A percentile compares a stretch with the other conserved stretches of the same genome.
Conservation (phyloP, 2,329 filamentous ascomycete genomes). For the Aureobasidium mangrovei region DNA sequence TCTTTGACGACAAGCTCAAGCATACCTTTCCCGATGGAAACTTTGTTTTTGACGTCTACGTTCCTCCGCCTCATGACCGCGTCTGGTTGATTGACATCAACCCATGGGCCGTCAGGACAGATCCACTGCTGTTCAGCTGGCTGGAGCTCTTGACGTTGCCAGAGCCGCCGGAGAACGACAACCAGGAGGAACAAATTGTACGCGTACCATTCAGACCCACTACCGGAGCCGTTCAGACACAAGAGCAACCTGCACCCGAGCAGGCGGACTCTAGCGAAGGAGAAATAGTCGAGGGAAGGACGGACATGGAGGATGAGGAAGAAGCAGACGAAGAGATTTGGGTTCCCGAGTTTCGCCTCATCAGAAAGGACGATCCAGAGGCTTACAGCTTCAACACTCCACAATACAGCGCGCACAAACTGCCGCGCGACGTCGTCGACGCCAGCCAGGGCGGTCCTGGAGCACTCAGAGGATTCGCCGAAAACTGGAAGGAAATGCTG, state of each 20-base stretch:
- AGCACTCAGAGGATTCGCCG: constrained; percentile 60
- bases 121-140: constrained; percentile 86
- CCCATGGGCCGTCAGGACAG: constrained; percentile 83
- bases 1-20: constrained; percentile 67
- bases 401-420: constrained; percentile 89
- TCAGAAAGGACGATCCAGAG: constrained; percentile 77
- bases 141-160: constrained; percentile 69
- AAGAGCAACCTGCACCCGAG: neutral
- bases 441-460: constrained; percentile 53
- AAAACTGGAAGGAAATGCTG: constrained; percentile 41
- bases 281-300: neutral
- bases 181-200: constrained; percentile 14
- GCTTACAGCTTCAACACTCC: constrained; percentile 78
- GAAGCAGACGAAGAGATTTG: constrained; percentile 49
- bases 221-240: neutral
- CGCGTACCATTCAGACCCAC: constrained; percentile 12
- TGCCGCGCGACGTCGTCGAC: constrained; percentile 85
- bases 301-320: constrained; percentile 33
- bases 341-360: constrained; percentile 67
- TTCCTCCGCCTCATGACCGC: constrained; percentile 64
- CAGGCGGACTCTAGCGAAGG: neutral
- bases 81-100: constrained; percentile 92
- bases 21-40: constrained; percentile 73
- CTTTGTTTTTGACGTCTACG: constrained; percentile 88
- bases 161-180: constrained; percentile 38